A percentile compares a stretch with the other conserved stretches of the same genome.
Evolutionary conservation across 108 stramenopile genomes (phyloP).

Genomic region (Epithemia pelagica): DNA sequence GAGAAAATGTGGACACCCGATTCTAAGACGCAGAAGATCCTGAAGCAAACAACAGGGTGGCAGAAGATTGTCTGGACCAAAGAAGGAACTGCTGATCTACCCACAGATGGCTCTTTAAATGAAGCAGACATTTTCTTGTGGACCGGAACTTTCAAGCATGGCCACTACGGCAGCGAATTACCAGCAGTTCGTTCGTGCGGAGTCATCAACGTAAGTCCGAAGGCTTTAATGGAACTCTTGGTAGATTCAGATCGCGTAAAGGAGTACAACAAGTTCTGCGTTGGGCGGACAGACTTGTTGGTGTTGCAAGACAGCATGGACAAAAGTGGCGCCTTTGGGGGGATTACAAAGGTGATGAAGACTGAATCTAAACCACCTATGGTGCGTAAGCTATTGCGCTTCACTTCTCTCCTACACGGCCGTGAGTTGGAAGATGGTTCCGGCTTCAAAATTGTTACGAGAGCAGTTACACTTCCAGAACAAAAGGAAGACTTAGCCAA

Average conservation of each 20-base stretch:
- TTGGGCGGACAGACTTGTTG: slow-evolving; percentile 57
- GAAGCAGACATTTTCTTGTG: slow-evolving; percentile 46
- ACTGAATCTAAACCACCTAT: slow-evolving; percentile 54
- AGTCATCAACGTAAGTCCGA: slow-evolving; percentile 45
- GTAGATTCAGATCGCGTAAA: slow-evolving; percentile 62
- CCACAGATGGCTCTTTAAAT: background rate
- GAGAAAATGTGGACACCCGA: slow-evolving; percentile 51
- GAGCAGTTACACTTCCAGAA: slow-evolving; percentile 43
- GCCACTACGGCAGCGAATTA: slow-evolving; percentile 62
- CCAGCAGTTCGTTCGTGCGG: slow-evolving; percentile 61
- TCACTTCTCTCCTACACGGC: slow-evolving; percentile 59
- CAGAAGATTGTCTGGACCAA: slow-evolving; percentile 1
- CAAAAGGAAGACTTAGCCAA: slow-evolving; percentile 19
- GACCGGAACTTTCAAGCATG: slow-evolving; percentile 53
- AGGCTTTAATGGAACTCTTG: slow-evolving; percentile 53
- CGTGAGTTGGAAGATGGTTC: slow-evolving; percentile 50
- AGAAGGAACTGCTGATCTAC: slow-evolving; percentile 2
- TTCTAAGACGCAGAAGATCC: slow-evolving; percentile 28
- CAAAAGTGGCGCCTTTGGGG: slow-evolving; percentile 38
- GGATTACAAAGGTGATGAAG: slow-evolving; percentile 65
- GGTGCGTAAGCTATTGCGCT: slow-evolving; percentile 50
- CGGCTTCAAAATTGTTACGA: slow-evolving; percentile 70
- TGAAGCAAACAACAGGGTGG: slow-evolving; percentile 16
- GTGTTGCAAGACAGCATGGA: slow-evolving; percentile 45
- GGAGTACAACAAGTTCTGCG: slow-evolving; percentile 75